Base-by-base conservation (phyloP, 1,139 yeast species). In the Pichia sp. region DNA sequence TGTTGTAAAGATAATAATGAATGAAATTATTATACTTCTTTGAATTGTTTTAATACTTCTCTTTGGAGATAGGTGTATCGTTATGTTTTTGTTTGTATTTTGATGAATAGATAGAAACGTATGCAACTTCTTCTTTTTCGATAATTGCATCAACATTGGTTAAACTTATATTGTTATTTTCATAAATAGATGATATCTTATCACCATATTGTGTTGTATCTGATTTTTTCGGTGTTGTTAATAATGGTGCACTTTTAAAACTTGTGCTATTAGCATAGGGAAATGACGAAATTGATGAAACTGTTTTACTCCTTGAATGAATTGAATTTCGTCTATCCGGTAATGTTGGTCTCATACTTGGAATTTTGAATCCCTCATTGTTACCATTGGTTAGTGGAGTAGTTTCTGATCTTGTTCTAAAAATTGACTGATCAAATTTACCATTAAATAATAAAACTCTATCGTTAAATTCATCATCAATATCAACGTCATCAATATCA, bases 221-320 rank as follows among this genome's bases (percentile, higher is more conserved):
- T 6, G 29, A 32, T 24, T 41, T 50, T 25, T 48, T 52, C 13
- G 53, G 51, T 16, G 53, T 48, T 12, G 44, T 45, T 39, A 41
- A 30, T 24, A 43, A 42, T 24, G 47, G 53, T n/a, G 43, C 49
- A 43, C 53, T 48, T n/a, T 36, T 43, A 35, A 45, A 39, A 16
- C 47, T 47, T 9, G 35, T 25, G 26, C 25, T 30, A 34, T 45
- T 48, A 7, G 49, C 41, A 25, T 45, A 47, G 27, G 48, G 42
- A 36, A 56, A 54, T 42, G 57, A 48, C 26, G 61, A 52, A 18
- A 60, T 53, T 4, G 66, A 48, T 29, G 61, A 52, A 18, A 60
- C 53, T 4, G 66, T 60, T 40, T 61, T 58, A 26, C 64, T 56
- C 36, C 65, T 52, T 36, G 52, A 46, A 49, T 59, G 63, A 26